A percentile compares a stretch with the other conserved stretches of the same genome.
Evolutionary conservation across 1,284 basidiomycete species (phyloP).

Genomic region (Heterobasidion irregulare): DNA sequence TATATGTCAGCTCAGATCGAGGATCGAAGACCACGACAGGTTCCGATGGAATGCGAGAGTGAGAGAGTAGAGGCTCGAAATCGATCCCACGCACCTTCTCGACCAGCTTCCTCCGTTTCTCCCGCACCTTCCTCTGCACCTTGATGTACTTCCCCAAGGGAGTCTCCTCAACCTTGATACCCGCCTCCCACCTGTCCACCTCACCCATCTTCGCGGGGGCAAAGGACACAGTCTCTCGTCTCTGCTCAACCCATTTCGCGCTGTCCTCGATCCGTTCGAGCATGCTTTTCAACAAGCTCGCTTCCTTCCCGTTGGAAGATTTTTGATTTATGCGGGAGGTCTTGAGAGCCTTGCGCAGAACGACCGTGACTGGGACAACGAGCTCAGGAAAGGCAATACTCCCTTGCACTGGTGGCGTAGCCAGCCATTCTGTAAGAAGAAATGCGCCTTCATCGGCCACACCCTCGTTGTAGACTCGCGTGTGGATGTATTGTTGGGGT

Average conservation of each 20-base stretch:
- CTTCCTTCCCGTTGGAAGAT: conserved; percentile 41
- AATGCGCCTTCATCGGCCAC: conserved; percentile 79
- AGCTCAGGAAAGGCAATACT: conserved; percentile 95
- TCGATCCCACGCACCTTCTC: conserved; percentile 55
- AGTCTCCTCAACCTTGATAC: conserved; percentile 54
- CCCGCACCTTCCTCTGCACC: conserved; percentile 74
- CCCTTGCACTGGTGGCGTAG: conserved; percentile 53
- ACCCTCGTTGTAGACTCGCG: conserved; percentile 80
- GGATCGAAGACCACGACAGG: conserved; percentile 5
- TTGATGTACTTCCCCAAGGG: conserved; percentile 78
- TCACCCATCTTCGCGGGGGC: conserved; percentile 62
- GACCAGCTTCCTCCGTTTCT: conserved; percentile 64
- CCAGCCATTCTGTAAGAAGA: conserved; percentile 75
- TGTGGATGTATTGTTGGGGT: conserved; percentile 85
- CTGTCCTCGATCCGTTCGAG: conserved; percentile 84
- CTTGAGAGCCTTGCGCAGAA: conserved; percentile 67
- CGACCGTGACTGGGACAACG: conserved; percentile 75
- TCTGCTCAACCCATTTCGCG: conserved; percentile 67
- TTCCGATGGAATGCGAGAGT: conserved; percentile 3
- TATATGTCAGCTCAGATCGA: neutral
- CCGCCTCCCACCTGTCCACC: conserved; percentile 68
- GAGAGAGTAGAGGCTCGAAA: conserved; percentile 1
- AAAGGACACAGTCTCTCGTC: conserved; percentile 63
- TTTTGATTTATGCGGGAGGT: conserved; percentile 22
- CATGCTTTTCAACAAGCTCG: conserved; percentile 58